phyloP scores from a whole-genome alignment of 1,139 yeast genomes.

The Geotrichum siamense region DNA sequence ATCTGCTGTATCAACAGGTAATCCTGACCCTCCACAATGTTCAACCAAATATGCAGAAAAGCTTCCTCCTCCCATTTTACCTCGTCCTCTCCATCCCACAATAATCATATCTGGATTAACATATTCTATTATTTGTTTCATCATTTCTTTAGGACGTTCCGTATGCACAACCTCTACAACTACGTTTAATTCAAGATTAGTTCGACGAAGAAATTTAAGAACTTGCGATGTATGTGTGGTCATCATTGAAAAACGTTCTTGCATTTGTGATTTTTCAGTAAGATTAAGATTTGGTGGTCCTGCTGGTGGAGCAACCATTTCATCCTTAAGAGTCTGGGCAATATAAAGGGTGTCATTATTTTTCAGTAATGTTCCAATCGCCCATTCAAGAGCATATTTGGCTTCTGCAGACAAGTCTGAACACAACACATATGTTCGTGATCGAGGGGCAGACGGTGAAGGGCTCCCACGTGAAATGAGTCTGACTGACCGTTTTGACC shows the following conservation, averaged over 20 bases:
- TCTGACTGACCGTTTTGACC: slow-evolving; percentile 5
- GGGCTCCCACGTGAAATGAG: background rate
- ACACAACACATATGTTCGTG: slow-evolving; percentile 4
- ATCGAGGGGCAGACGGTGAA: background rate
- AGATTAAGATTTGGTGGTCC: background rate
- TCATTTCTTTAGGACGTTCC: background rate
- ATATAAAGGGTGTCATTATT: slow-evolving; percentile 4
- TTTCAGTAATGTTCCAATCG: slow-evolving; percentile 3
- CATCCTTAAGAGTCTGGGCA: slow-evolving; percentile 4
- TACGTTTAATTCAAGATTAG: slow-evolving; percentile 1
- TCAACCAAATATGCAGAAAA: slow-evolving; percentile 7
- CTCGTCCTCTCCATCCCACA: slow-evolving; percentile 8
- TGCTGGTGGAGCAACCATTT: background rate
- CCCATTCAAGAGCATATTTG: slow-evolving; percentile 9
- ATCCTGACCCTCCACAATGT: background rate
- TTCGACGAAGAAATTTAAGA: slow-evolving; percentile 2
- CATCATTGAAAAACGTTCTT: slow-evolving; percentile 2
- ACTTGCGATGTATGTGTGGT: background rate
- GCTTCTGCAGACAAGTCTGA: slow-evolving; percentile 6
- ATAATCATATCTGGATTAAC: slow-evolving; percentile 8
- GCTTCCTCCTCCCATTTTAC: slow-evolving; percentile 4
- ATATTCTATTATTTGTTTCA: slow-evolving; percentile 1
- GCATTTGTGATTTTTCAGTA: slow-evolving; percentile 3
- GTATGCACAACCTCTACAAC: slow-evolving; percentile 7
- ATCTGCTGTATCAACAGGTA: background rate